A percentile compares a stretch with the other conserved stretches of the same genome.
Evolutionary conservation across 139 green algal genomes (phyloP).

Genomic region (Dunaliella primolecta): DNA sequence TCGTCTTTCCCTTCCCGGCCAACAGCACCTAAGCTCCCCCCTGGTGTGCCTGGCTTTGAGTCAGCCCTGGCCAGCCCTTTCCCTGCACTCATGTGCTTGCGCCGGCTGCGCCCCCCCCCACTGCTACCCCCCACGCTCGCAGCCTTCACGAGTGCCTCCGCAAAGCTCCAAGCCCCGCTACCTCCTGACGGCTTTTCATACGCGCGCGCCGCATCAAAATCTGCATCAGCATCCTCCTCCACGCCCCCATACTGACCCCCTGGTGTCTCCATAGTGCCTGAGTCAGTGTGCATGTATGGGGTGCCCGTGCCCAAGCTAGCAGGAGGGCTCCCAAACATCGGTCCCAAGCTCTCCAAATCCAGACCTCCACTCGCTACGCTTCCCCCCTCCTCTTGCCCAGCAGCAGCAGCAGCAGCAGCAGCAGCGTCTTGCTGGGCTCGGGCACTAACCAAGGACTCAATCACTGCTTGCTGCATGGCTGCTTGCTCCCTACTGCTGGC

Average conservation of each 20-base stretch:
- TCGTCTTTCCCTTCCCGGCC: neutral
- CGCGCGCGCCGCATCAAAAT: neutral
- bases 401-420: neutral
- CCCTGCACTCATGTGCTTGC: too few species aligned
- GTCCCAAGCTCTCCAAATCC: too few species aligned
- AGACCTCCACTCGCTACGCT: too few species aligned
- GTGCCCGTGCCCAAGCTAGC: neutral
- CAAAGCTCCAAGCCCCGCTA: neutral
- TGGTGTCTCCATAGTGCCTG: neutral
- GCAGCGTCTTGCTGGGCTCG: neutral
- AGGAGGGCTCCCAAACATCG: too few species aligned
- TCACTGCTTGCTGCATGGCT: conserved; percentile 21
- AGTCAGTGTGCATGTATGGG: neutral
- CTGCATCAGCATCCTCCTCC: neutral
- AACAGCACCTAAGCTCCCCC: neutral
- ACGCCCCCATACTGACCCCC: neutral
- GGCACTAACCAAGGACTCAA: conserved; percentile 7
- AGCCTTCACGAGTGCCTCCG: neutral
- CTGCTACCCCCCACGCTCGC: neutral
- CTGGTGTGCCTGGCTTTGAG: neutral
- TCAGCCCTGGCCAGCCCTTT: too few species aligned
- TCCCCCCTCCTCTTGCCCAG: neutral
- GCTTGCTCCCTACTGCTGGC: neutral
- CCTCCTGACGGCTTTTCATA: neutral
- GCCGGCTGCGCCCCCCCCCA: neutral